Percentiles rank a stretch among this genome's conserved stretches.
Conservation (phyloP, 345 rosid species). For the Aquilaria sinensis region DNA sequence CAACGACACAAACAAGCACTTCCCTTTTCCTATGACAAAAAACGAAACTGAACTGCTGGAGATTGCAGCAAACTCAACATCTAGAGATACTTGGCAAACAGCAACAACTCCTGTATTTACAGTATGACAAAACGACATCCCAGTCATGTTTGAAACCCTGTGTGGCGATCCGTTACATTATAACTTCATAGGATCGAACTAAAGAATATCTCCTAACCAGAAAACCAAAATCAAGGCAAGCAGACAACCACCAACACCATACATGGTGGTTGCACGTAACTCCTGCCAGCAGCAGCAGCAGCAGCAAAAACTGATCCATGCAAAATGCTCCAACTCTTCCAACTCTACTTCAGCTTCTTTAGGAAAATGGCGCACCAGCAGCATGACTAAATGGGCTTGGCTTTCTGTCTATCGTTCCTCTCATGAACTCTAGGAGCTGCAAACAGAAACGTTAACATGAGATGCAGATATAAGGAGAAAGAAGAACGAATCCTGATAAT, state of each 20-base stretch:
- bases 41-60: neutral
- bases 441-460: constrained; percentile 11
- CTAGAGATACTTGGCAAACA: constrained; percentile 21
- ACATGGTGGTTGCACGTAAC: constrained; percentile 9
- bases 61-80: constrained; percentile 2
- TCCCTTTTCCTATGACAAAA: no score
- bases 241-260: no score
- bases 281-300: constrained; percentile 6
- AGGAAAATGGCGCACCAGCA: no score
- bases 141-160: constrained; percentile 32
- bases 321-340: constrained; percentile 18
- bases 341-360: constrained; percentile 16
- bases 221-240: constrained; percentile 15
- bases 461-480: neutral
- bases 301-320: constrained; percentile 18
- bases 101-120: constrained; percentile 48
- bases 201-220: constrained; percentile 29
- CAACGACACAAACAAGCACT: no score
- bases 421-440: constrained; percentile 70
- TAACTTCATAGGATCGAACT: constrained; percentile 11
- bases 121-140: constrained; percentile 41
- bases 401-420: constrained; percentile 46
- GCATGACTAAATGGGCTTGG: constrained; percentile 38
- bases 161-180: constrained; percentile 12
- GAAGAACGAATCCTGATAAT: neutral